Conservation (phyloP, 441 rosid genomes). For the Breynia disticha region DNA sequence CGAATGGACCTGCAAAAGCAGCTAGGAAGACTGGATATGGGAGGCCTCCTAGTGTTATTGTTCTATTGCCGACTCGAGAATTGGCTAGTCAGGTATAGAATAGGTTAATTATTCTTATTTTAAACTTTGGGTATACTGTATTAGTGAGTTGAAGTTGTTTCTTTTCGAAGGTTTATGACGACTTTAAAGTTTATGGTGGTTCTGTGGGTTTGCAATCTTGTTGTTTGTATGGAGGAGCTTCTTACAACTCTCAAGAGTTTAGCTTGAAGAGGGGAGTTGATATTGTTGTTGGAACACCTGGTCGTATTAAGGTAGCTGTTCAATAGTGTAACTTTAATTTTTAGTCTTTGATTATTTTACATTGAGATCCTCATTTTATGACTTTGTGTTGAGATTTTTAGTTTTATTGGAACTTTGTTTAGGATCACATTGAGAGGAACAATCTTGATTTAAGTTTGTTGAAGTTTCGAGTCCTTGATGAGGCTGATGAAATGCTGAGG, state of each 20-base stretch:
- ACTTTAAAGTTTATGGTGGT: constrained; percentile 77
- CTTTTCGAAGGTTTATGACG: constrained; percentile 46
- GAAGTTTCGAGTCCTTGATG: constrained; percentile 88
- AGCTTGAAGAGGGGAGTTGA: constrained; percentile 79
- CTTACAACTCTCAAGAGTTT: constrained; percentile 46
- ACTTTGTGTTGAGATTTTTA: neutral
- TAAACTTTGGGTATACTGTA: neutral
- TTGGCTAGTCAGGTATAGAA: constrained; percentile 74
- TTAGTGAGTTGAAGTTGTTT: constrained; percentile 2
- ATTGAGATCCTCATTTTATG: neutral
- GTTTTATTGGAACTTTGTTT: constrained; percentile 7
- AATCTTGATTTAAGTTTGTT: constrained; percentile 56
- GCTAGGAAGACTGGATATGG: constrained; percentile 65
- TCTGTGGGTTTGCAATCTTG: constrained; percentile 62
- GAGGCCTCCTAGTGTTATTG: constrained; percentile 79
- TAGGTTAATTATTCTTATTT: neutral
- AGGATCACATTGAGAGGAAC: constrained; percentile 82
- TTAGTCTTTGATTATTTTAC: neutral
- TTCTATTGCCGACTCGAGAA: constrained; percentile 90
- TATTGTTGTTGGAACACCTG: constrained; percentile 86
- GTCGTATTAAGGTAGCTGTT: constrained; percentile 64
- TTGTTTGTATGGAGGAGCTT: constrained; percentile 86
- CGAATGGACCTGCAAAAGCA: constrained; percentile 52
- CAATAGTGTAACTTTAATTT: too few species aligned
- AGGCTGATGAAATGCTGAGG: constrained; percentile 95